Evolutionary conservation across 116 monocot genomes (phyloP).

Genomic region (Dioscorea cayenensis): DNA sequence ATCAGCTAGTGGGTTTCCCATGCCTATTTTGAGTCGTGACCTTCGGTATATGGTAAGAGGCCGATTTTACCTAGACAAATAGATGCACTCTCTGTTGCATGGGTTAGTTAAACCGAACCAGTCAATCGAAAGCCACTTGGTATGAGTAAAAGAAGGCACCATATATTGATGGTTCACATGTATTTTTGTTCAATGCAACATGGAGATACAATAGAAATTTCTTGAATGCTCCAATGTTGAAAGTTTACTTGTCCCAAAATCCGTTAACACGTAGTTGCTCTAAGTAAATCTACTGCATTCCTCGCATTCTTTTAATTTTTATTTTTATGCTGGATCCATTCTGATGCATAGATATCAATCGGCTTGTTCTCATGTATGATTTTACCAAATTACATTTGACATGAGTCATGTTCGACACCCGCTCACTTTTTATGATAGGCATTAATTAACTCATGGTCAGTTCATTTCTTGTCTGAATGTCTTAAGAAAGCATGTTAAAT

Average conservation of each 20-base stretch:
- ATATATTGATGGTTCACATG: slow-evolving; percentile 85
- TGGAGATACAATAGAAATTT: slow-evolving; percentile 72
- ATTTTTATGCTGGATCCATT: too few relatives aligned
- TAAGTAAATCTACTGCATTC: background rate
- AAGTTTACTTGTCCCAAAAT: slow-evolving; percentile 57
- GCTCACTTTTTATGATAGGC: too few relatives aligned
- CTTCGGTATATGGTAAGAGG: slow-evolving; percentile 94
- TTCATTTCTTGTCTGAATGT: too few relatives aligned
- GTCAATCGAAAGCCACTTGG: slow-evolving; percentile 49
- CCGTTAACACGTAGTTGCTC: slow-evolving; percentile 3
- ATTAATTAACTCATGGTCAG: too few relatives aligned
- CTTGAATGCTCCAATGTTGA: slow-evolving; percentile 65
- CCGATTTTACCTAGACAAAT: slow-evolving; percentile 44
- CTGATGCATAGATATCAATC: too few relatives aligned
- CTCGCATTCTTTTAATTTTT: too few relatives aligned
- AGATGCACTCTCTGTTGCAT: slow-evolving; percentile 52
- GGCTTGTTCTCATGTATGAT: too few relatives aligned
- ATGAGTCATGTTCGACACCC: too few relatives aligned
- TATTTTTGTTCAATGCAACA: slow-evolving; percentile 47
- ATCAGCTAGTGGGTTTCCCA: slow-evolving; percentile 83
- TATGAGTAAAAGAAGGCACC: slow-evolving; percentile 62
- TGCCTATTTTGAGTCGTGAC: slow-evolving; percentile 54
- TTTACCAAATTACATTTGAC: too few relatives aligned
- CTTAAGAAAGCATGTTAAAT: too few relatives aligned
- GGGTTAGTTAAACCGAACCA: slow-evolving; percentile 47